Evolutionary conservation across 441 rosid genomes (phyloP).

Genomic region (Pelargonium australe): DNA sequence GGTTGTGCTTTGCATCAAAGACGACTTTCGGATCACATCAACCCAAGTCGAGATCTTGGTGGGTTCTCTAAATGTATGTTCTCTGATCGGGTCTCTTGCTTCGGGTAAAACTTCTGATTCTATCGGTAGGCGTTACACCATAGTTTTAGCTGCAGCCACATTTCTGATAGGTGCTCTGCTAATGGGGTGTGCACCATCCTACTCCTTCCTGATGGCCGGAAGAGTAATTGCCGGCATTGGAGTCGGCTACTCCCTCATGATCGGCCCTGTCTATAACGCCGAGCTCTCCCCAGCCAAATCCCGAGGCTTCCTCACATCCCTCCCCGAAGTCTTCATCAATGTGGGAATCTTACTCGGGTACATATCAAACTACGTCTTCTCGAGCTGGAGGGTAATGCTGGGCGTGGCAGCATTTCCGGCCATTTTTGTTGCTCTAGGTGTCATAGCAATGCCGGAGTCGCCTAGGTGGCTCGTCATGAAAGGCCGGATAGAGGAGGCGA

Average conservation of each 20-base stretch:
- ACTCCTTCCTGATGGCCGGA: constrained; percentile 49
- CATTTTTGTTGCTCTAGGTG: constrained; percentile 37
- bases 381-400: constrained; percentile 65
- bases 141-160: constrained; percentile 46
- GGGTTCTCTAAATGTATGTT: constrained; percentile 50
- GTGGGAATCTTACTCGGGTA: constrained; percentile 56
- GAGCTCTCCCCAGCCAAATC: constrained; percentile 51
- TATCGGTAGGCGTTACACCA: constrained; percentile 51
- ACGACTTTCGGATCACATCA: constrained; percentile 41
- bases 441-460: constrained; percentile 57
- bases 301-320: constrained; percentile 56
- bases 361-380: constrained; percentile 41
- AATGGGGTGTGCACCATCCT: constrained; percentile 62
- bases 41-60: constrained; percentile 55
- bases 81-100: constrained; percentile 54
- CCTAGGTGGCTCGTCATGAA: constrained; percentile 60
- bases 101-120: constrained; percentile 53
- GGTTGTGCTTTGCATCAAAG: constrained; percentile 39
- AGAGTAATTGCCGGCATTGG: constrained; percentile 61
- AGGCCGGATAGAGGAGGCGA: constrained; percentile 29
- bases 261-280: constrained; percentile 54
- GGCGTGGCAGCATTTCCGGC: constrained; percentile 58
- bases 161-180: constrained; percentile 54
- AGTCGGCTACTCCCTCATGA: constrained; percentile 63
- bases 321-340: constrained; percentile 61